Conservation (phyloP, 2,329 filamentous ascomycete genomes). For the Apiospora marii region DNA sequence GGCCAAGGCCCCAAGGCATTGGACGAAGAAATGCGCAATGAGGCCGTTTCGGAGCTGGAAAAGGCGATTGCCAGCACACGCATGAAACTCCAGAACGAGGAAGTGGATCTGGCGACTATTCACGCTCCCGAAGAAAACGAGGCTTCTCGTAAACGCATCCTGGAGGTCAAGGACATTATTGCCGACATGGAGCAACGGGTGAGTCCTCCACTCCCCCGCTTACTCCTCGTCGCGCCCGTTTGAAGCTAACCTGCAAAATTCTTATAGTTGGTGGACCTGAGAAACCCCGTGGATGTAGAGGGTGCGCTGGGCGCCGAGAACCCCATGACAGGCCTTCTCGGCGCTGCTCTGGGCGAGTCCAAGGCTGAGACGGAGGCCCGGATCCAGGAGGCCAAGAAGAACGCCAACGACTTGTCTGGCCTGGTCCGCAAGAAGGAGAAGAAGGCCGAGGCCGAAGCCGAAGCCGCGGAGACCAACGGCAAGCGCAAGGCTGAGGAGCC, state of each 20-base stretch:
- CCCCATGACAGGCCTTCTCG: constrained; percentile 66
- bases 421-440: constrained; percentile 72
- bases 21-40: constrained; percentile 74
- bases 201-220: constrained; percentile 46
- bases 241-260: constrained; percentile 31
- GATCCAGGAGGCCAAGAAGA: constrained; percentile 76
- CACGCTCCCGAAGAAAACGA: constrained; percentile 74
- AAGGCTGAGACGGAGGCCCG: constrained; percentile 67
- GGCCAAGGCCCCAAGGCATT: constrained; percentile 58
- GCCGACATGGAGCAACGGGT: constrained; percentile 80
- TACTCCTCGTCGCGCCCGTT: constrained; percentile 33
- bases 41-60: constrained; percentile 76
- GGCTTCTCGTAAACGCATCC: constrained; percentile 66
- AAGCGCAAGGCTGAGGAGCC: constrained; percentile 53
- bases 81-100: constrained; percentile 74
- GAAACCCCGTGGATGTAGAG: constrained; percentile 65
- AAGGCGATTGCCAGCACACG: constrained; percentile 77
- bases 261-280: constrained; percentile 70
- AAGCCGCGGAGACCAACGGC: constrained; percentile 45
- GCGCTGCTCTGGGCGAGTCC: constrained; percentile 68
- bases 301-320: constrained; percentile 61
- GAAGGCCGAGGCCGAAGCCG: constrained; percentile 38
- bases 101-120: constrained; percentile 69
- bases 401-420: constrained; percentile 76
- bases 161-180: constrained; percentile 80